Base-by-base conservation (phyloP, 1,139 yeast genomes). In the Diutina siamensis region DNA sequence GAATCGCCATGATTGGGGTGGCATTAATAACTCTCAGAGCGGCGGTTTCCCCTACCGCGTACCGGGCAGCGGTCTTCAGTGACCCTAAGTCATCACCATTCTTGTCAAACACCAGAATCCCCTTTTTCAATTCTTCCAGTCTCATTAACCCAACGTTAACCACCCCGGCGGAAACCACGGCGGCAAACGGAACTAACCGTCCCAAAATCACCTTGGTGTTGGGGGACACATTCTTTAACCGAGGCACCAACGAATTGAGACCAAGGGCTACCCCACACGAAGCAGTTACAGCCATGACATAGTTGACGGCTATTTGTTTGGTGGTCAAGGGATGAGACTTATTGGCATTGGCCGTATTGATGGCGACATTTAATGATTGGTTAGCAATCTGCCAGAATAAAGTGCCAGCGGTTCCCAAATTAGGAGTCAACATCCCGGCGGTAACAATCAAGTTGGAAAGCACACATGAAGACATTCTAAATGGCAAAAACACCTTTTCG, bases 11-110 rank as follows among this genome's bases (percentile, higher is more conserved):
- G 55, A 92, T 76, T 19, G 98, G 98, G 0, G 98, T 86, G 20
- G 97, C 97, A 59, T 88, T 92, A 55, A 92, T 84, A 45, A 92
- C 95, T 59, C 98, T 74, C 46, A 95, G 84, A 38, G 92, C 80
- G 2, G 97, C 97, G 15, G 98, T 92, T 64, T 92, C 97, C 18
- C 95, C 97, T 44, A 92, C 98, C 0, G 98, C 98, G 51, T 82
- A 74, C 47, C 77, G 61, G 0, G 98, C 98, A 9, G 98, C 98
- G 35, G 71, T 76, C 60, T 83, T 81, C 8, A 97, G 88, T 33
- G 70, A 70, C 4, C 97, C 98, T 19, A 88, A 74, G 40, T 73
- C 68, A 49, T 72, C 73, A 42, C 94, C 95, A 22, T 78, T 71
- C 44, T 71, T 61, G 58, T 80, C 83, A 55, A 69, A 86, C 3